Conservation (phyloP, 768 basidiomycete genomes). For the Leucogyrophana mollusca region DNA sequence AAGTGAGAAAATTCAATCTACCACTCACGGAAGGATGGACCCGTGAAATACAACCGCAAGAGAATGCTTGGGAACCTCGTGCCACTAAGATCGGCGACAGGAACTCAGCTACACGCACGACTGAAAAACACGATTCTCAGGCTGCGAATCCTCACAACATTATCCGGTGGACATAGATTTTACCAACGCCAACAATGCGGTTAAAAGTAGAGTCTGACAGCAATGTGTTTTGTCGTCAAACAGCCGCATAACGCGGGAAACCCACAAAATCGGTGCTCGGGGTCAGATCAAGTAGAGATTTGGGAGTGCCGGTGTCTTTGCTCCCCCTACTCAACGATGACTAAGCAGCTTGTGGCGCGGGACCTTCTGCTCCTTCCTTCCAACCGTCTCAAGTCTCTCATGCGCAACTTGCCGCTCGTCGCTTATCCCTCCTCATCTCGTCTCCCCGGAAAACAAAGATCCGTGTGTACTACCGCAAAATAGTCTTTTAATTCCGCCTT, state of each 20-base stretch:
- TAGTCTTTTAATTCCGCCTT: no score
- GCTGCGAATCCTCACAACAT: conserved; percentile 6
- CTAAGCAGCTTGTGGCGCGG: no score
- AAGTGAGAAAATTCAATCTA: conserved; percentile 1
- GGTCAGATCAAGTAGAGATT: background rate
- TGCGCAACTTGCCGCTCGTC: no score
- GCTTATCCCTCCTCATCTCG: no score
- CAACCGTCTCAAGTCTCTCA: no score
- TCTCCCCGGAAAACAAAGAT: no score
- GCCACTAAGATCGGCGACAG: background rate
- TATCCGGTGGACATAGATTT: conserved; percentile 6
- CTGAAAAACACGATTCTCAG: background rate
- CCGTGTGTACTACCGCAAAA: no score
- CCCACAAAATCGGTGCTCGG: background rate
- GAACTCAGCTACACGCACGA: background rate
- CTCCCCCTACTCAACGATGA: no score
- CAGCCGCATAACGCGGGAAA: conserved; percentile 5
- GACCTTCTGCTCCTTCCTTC: no score
- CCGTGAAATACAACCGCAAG: background rate
- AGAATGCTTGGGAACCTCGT: background rate
- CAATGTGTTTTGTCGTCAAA: background rate
- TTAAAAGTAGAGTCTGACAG: conserved; percentile 6
- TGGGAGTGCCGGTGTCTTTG: background rate
- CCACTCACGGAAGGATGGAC: conserved; percentile 8
- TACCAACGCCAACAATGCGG: conserved; percentile 7